A percentile compares a stretch with the other conserved stretches of the same genome.
Evolutionary conservation across 306 rosid genomes (phyloP).

Genomic region (Prunus mume): DNA sequence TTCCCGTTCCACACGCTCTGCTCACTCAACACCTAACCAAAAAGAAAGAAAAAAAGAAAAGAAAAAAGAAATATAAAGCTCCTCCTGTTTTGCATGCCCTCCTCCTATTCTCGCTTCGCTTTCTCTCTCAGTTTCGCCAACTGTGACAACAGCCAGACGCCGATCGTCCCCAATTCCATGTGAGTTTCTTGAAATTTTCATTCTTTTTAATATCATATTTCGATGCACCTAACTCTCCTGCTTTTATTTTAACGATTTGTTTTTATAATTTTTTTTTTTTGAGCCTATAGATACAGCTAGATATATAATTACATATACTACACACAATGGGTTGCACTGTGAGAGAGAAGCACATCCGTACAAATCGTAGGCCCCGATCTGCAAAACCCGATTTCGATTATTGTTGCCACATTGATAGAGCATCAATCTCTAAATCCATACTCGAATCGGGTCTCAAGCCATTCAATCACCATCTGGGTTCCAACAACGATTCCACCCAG

Average conservation of each 20-base stretch:
- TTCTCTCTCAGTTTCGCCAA: neutral
- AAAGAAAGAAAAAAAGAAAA: neutral
- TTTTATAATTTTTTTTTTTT: neutral
- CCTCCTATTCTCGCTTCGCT: neutral
- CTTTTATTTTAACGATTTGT: neutral
- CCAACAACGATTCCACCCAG: conserved; percentile 30
- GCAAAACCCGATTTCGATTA: conserved; percentile 51
- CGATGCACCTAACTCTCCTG: no score
- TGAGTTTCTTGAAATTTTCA: conserved; percentile 5
- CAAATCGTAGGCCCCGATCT: conserved; percentile 69
- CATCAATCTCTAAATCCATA: conserved; percentile 62
- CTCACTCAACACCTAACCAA: neutral
- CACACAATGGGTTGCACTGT: conserved; percentile 72
- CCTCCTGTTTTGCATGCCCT: neutral
- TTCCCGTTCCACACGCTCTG: no score
- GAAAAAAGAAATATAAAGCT: neutral
- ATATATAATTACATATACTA: neutral
- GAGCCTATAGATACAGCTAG: neutral
- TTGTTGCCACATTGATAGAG: conserved; percentile 37
- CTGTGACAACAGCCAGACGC: conserved; percentile 9
- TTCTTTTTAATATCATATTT: neutral
- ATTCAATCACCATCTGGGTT: conserved; percentile 37
- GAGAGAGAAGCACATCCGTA: conserved; percentile 78
- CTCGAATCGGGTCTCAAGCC: conserved; percentile 71
- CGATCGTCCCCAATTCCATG: conserved; percentile 29